Evolutionary conservation across 768 basidiomycete genomes (phyloP).

Genomic region (Agrocybe pediades): DNA sequence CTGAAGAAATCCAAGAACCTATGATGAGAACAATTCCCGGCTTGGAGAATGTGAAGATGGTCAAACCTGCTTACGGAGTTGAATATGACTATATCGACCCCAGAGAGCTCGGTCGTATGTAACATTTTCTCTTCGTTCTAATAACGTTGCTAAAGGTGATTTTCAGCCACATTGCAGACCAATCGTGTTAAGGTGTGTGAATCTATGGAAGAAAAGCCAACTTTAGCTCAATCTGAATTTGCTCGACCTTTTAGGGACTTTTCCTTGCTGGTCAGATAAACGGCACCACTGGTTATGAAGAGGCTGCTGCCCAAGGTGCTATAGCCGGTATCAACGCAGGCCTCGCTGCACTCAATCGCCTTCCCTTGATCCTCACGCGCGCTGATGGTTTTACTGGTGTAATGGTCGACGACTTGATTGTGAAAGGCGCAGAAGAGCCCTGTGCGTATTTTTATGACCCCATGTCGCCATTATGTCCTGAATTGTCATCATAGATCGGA

Average conservation of each 20-base stretch:
- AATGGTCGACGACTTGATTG: constrained; percentile 89
- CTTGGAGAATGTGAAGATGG: constrained; percentile 81
- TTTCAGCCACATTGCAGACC: constrained; percentile 84
- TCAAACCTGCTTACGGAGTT: constrained; percentile 87
- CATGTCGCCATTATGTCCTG: constrained; percentile 5
- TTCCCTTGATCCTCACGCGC: constrained; percentile 69
- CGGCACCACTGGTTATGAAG: constrained; percentile 93
- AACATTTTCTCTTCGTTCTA: neutral
- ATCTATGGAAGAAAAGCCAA: neutral
- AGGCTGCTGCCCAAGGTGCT: constrained; percentile 90
- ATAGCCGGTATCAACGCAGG: constrained; percentile 90
- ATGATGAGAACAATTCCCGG: constrained; percentile 88
- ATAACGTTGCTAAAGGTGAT: neutral
- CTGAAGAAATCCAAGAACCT: constrained; percentile 80
- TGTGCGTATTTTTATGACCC: constrained; percentile 50
- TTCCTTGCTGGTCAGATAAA: constrained; percentile 93
- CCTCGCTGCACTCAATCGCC: constrained; percentile 54
- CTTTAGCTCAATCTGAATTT: neutral
- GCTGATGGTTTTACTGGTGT: constrained; percentile 89
- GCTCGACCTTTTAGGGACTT: constrained; percentile 69
- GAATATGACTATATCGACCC: constrained; percentile 93
- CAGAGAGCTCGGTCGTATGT: constrained; percentile 72
- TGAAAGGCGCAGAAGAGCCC: constrained; percentile 89
- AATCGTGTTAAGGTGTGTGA: constrained; percentile 68
- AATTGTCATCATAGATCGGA: constrained; percentile 60